Base-by-base conservation (phyloP, 345 rosid genomes). In the Brassica rapa region DNA sequence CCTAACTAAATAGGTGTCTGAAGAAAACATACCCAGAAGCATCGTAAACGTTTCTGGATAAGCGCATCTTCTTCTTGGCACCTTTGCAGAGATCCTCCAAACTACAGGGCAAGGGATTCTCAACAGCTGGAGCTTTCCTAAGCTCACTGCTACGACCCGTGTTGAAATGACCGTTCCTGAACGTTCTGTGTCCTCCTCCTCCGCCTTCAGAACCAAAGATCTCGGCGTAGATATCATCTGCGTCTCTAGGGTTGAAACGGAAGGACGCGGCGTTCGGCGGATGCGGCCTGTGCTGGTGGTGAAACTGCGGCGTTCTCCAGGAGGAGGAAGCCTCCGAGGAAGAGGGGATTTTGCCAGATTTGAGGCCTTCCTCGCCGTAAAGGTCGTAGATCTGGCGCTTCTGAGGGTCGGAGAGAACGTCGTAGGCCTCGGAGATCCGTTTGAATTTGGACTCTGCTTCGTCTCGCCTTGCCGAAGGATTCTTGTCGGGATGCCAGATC, bases 401-500 rank as follows among this genome's bases (percentile, higher is more conserved):
- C 72, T 83, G 88, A 0, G 92, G 93, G 55, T 90, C 92, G 61
- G 88, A 86, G 14, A 92, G 85, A 63, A 92, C 93, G 61, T 88
- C 90, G 80, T 88, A 91, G 3, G 98, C 98, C 66, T 94, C 98
- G 12, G 98, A 94, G 75, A 94, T 90, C 80, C 86, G 92, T 83
- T 94, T 94, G 89, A 91, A 94, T 78, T 91, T 94, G 66, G 93
- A 87, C 59, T 94, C 96, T 0, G 98, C 97, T 70, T 94, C 97
- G 6, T 83, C 82, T 29, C 97, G 35, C 70, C 73, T 82, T 27
- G 82, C 24, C 1, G 92, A 70, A 19, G 96, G 98, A 82, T 90
- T 89, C 87, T 94, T 94, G 71, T 94, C 98, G 0, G 98, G 98
- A 82, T 94, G 98, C 98, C 98, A 94, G 29, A 92, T 92, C 96